phyloP scores from a whole-genome alignment of 2,329 filamentous ascomycete species.

The Cercospora canescens region DNA sequence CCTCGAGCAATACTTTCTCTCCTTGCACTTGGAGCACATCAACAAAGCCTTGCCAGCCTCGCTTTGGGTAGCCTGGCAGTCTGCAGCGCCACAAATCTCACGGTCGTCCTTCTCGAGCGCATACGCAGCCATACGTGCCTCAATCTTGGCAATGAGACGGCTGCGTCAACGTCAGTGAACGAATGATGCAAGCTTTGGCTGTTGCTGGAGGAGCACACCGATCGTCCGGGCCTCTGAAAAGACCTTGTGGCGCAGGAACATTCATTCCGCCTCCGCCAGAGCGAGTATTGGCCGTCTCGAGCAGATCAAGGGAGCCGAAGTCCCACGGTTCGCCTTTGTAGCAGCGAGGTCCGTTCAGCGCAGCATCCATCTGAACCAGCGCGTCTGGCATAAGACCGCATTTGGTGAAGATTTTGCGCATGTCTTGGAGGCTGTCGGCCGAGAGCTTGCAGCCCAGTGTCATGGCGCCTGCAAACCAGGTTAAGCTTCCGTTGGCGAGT shows the following conservation, averaged over 20 bases:
- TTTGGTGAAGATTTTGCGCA: neutral
- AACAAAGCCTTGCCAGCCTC: neutral
- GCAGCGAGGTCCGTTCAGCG: neutral
- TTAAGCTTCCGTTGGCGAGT: too few relatives aligned
- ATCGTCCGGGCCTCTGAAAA: too few relatives aligned
- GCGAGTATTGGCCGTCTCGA: too few relatives aligned
- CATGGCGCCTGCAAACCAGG: constrained; percentile 2
- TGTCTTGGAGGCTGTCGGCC: neutral
- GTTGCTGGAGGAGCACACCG: too few relatives aligned
- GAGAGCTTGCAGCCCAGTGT: constrained; percentile 6
- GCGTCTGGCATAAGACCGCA: constrained; percentile 10
- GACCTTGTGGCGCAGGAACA: too few relatives aligned
- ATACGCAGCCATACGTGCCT: neutral
- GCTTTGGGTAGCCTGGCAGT: neutral
- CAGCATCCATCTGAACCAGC: neutral
- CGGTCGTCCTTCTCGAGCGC: neutral
- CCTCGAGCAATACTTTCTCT: constrained; percentile 43
- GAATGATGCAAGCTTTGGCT: too few relatives aligned
- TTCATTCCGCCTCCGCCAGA: too few relatives aligned
- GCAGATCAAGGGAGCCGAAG: neutral
- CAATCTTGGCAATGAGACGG: neutral
- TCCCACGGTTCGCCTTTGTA: constrained; percentile 10
- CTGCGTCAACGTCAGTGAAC: too few relatives aligned
- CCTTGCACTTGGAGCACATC: constrained; percentile 21
- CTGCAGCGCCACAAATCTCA: neutral